A percentile compares a stretch with the other conserved stretches of the same genome.
phyloP scores from a whole-genome alignment of 176 grass and related monocot species.

The Hsuehochloa calcarea region DNA sequence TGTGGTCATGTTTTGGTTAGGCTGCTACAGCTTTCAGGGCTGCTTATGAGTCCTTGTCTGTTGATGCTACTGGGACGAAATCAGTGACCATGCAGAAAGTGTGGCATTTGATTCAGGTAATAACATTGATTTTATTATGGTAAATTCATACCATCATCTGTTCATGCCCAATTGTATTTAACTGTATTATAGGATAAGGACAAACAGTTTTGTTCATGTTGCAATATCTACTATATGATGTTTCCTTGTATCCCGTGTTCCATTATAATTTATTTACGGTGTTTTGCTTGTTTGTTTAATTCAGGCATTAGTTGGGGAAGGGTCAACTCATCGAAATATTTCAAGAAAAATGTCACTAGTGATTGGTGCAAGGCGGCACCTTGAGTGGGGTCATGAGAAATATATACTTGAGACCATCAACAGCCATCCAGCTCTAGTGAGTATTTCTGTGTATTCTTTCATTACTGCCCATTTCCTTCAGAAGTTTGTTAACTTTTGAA shows the following conservation, averaged over 20 bases:
- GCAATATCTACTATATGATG: not conserved
- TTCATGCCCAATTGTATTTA: not conserved
- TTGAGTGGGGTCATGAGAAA: conserved; percentile 98
- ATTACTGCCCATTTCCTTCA: conserved; percentile 17
- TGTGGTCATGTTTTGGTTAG: conserved; percentile 56
- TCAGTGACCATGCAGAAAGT: conserved; percentile 96
- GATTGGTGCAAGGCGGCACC: conserved; percentile 78
- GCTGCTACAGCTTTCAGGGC: conserved; percentile 70
- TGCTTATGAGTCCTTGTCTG: conserved; percentile 74
- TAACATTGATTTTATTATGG: not conserved
- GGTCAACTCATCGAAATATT: conserved; percentile 44
- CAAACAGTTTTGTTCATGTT: not conserved
- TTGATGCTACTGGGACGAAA: conserved; percentile 62
- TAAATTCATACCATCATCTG: not conserved
- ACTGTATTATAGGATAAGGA: not conserved
- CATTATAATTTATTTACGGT: not conserved
- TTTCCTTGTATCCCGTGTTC: conserved; percentile 26
- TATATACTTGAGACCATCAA: conserved; percentile 92
- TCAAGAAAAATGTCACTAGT: conserved; percentile 85
- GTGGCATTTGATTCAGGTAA: conserved; percentile 94
- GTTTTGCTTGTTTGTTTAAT: conserved; percentile 30
- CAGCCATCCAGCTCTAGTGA: conserved; percentile 71
- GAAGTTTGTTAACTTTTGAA: conserved; percentile 15
- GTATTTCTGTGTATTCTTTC: conserved; percentile 27
- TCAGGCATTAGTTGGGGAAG: conserved; percentile 93